Base-by-base conservation (phyloP, 228 moss, liverwort and hornwort species). In the Sphagnum magellanicum region DNA sequence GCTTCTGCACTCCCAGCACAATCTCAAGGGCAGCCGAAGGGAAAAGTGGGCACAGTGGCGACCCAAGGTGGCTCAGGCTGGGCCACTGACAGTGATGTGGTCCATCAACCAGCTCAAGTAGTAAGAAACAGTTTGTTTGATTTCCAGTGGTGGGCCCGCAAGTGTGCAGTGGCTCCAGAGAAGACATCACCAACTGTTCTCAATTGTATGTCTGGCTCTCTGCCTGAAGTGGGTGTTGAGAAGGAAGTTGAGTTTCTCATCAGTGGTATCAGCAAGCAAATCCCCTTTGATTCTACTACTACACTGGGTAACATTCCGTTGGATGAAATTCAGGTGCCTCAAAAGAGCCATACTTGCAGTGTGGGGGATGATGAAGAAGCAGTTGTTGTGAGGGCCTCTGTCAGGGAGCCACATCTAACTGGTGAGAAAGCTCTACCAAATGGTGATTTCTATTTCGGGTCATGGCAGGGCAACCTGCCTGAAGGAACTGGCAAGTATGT, bases 161-260 rank as follows among this genome's bases (percentile, higher is more conserved):
- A 91, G 81, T 84, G 93, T 77, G 96, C 91, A 63, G 91, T 93
- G 73, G 96, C 88, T 74, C 91, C 96, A 62, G 91, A 87, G 83
- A 93, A 91, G 85, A 86, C 89, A 61, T 78, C 83, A 68, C 80
- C 90, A 63, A 75, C 82, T 83, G 89, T 88, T 84, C 81, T 83
- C 86, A 90, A 88, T 93, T 92, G 92, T 89, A 93, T 93, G 93
- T 93, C 96, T 93, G 96, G 88, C 77, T 81, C 92, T 76, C 87
- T 92, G 79, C 87, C 87, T 82, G 79, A 91, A 86, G 91, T 76
- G 78, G 87, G 83, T 74, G 55, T 55, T 55, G 92, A 93, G 81
- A 88, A 88, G 84, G 91, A 92, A 61, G 82, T 88, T 68, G 93
- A 97, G 70, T 79, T 84, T 77, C 85, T 91, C 63, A 88, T 81